Conservation (phyloP, 1,284 basidiomycete species). For the Trichosporon coremiiforme region DNA sequence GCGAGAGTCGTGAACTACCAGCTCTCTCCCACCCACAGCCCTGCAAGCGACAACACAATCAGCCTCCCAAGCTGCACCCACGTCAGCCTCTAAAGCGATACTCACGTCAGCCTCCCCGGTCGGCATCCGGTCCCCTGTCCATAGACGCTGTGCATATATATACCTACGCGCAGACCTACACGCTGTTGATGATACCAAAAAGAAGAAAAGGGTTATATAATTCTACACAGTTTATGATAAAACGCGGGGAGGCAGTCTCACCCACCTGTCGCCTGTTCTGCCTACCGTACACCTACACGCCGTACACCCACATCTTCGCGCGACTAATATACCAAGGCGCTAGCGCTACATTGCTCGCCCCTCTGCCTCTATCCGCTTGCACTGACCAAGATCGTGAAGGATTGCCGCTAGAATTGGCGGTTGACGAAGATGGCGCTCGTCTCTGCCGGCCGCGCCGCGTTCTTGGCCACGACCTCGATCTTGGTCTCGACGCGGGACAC, state of each 20-base stretch:
- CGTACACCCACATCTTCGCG: neutral
- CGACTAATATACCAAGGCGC: neutral
- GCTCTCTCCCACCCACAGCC: too few species aligned
- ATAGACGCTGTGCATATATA: neutral
- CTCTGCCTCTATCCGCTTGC: too few species aligned
- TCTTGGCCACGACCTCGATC: constrained; percentile 47
- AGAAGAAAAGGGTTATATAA: neutral
- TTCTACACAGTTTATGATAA: constrained; percentile 2
- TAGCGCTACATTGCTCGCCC: constrained; percentile 1
- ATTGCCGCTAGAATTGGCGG: constrained; percentile 36
- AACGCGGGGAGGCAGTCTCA: neutral
- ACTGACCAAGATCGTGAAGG: too few species aligned
- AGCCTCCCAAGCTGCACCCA: too few species aligned
- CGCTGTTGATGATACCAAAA: constrained; percentile 1
- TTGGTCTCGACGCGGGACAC: constrained; percentile 38
- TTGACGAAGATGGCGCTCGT: constrained; percentile 47
- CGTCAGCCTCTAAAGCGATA: too few species aligned
- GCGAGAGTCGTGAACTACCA: neutral
- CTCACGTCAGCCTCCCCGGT: too few species aligned
- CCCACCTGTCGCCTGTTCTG: neutral
- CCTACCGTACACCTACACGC: neutral
- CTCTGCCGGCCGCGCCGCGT: constrained; percentile 38
- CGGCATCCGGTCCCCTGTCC: neutral
- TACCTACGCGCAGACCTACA: neutral
- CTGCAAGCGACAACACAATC: too few species aligned